Conservation (phyloP, 192 early-diverging fungal species). For the Backusella sp. region DNA sequence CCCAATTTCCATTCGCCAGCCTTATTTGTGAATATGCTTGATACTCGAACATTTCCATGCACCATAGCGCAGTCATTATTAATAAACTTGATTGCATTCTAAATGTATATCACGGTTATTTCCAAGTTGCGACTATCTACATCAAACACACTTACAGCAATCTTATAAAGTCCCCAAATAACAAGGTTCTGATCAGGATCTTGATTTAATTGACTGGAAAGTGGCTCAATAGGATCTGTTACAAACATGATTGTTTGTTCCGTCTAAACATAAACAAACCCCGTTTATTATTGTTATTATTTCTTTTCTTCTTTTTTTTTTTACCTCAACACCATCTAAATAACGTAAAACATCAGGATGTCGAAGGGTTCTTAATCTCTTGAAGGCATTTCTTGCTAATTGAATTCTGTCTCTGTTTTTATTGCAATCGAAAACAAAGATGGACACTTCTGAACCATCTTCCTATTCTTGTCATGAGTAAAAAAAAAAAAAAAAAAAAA, state of each 20-base stretch:
- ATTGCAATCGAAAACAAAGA: slow-evolving; percentile 82
- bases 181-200: slow-evolving; percentile 60
- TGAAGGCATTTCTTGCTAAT: slow-evolving; percentile 87
- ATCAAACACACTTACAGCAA: slow-evolving; percentile 57
- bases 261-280: slow-evolving; percentile 26
- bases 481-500: background rate
- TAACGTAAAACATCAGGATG: slow-evolving; percentile 87
- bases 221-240: slow-evolving; percentile 80
- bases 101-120: background rate
- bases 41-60: slow-evolving; percentile 81
- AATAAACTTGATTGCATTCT: slow-evolving; percentile 85
- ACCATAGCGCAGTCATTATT: slow-evolving; percentile 83
- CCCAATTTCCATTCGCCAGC: slow-evolving; percentile 96
- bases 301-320: background rate
- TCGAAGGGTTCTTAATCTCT: slow-evolving; percentile 82
- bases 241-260: slow-evolving; percentile 79
- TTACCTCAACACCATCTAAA: slow-evolving; percentile 86
- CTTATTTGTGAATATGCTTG: slow-evolving; percentile 82
- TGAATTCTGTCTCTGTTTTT: slow-evolving; percentile 67
- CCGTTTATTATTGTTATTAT: background rate
- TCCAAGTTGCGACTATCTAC: background rate
- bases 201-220: slow-evolving; percentile 51
- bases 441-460: slow-evolving; percentile 64
- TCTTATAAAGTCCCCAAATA: slow-evolving; percentile 87
- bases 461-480: slow-evolving; percentile 43